Conservation (phyloP, 371 early-diverging fungal species). For the Chytridium lagenaria region DNA sequence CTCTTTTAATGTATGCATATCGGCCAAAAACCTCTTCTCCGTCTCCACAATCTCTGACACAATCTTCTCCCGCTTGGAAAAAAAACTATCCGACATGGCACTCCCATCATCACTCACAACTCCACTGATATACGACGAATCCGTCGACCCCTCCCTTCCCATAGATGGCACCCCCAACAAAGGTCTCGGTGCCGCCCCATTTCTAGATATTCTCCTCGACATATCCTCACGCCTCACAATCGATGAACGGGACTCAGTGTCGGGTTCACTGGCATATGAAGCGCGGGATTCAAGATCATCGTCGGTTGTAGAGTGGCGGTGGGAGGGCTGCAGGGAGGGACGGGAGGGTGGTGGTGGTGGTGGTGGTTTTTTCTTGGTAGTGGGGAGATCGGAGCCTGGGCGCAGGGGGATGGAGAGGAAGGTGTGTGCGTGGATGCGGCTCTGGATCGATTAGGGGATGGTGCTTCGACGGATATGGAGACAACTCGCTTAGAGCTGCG, state of each 20-base stretch:
- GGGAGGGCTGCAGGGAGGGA: conserved; percentile 7
- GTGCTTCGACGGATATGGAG: not conserved
- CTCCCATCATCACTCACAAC: conserved; percentile 17
- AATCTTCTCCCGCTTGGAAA: conserved; percentile 40
- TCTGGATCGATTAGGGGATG: conserved; percentile 3
- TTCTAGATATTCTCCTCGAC: not conserved
- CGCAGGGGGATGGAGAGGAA: not conserved
- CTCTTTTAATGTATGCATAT: conserved; percentile 70
- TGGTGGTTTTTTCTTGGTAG: conserved; percentile 6
- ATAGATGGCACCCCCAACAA: not conserved
- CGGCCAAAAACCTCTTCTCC: conserved; percentile 66
- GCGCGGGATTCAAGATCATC: not conserved
- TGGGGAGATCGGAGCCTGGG: not conserved
- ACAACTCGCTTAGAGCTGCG: conserved; percentile 12
- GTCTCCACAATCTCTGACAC: conserved; percentile 72
- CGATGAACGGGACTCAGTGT: too few species aligned
- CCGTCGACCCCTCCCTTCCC: conserved; percentile 13
- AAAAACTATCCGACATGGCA: not conserved
- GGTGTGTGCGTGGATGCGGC: not conserved
- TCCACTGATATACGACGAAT: conserved; percentile 13
- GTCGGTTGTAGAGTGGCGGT: not conserved
- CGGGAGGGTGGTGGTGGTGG: conserved; percentile 19
- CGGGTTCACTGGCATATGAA: conserved; percentile 11
- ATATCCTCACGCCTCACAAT: too few species aligned
- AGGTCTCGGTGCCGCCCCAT: not conserved